Evolutionary conservation across 106 monocot species (phyloP).

Genomic region (Phalaenopsis aphrodite): DNA sequence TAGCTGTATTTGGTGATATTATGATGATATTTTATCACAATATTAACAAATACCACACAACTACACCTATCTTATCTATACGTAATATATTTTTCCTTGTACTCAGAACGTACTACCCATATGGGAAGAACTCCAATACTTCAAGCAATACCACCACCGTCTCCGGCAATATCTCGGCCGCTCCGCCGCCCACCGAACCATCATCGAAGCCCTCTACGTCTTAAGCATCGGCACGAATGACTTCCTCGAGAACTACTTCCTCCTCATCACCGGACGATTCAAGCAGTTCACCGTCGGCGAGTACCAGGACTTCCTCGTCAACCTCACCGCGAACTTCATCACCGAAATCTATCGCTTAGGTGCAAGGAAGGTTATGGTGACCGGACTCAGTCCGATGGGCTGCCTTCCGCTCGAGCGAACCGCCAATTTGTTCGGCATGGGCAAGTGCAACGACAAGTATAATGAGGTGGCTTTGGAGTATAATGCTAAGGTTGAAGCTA

Average conservation of each 20-base stretch:
- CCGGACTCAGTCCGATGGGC: constrained; percentile 57
- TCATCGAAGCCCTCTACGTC: constrained; percentile 46
- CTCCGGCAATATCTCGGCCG: constrained; percentile 22
- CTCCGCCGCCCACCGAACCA: constrained; percentile 14
- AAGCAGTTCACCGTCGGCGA: constrained; percentile 27
- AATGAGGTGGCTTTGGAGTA: constrained; percentile 47
- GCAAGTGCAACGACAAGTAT: constrained; percentile 50
- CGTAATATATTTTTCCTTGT: no score
- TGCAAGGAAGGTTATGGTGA: constrained; percentile 56
- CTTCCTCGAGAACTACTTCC: constrained; percentile 65
- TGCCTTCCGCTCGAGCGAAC: constrained; percentile 81
- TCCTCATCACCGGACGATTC: constrained; percentile 24
- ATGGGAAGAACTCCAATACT: constrained; percentile 55
- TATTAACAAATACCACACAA: no score
- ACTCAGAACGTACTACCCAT: constrained; percentile 38
- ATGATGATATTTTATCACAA: no score
- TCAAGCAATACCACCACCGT: constrained; percentile 37
- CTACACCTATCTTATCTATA: no score
- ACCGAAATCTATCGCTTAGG: constrained; percentile 45
- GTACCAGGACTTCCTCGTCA: constrained; percentile 52
- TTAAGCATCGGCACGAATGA: constrained; percentile 71
- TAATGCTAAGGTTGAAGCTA: constrained; percentile 43
- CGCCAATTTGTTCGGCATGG: constrained; percentile 16
- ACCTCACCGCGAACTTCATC: constrained; percentile 42
- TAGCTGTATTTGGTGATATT: no score